Evolutionary conservation across 208 protist genomes (phyloP), one percentile per base, ranked within the genome.

Genomic region (Zelonia costaricensis): DNA sequence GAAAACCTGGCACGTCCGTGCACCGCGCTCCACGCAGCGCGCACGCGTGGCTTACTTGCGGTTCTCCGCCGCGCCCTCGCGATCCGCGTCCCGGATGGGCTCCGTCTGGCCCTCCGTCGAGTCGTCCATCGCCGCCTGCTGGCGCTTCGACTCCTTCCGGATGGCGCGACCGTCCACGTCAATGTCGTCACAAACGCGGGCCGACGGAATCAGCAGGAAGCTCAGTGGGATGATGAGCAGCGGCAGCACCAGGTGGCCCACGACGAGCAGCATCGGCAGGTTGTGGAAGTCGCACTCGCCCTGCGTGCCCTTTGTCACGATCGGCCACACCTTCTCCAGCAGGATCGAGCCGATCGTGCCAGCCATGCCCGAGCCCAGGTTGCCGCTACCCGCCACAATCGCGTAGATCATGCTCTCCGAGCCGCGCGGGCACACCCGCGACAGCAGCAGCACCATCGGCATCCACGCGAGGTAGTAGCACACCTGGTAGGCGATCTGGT

Each of bases 321-420:
- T 77, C 16, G 74, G 68, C 73, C 70, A 82, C 49, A 72, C 61
- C 23, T 62, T 66, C 45, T 80, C 63, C 62, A 88, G 78, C 28
- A 89, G 18, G 30, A 84, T 52, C 36, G 67, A 70, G 12, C 79
- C 85, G 38, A 85, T 62, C 6, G 72, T 60, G 2, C 20, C 25
- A 13, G 74, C 59, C 18, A 85, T 74, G 25, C 61, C 40, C 46
- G 62, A 51, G 12, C 84, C 87, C 45, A 94, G 76, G 69, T 92
- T 89, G 23, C 78, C 64, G 53, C 83, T 89, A 7, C 88, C 88
- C 5, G 82, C 88, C 28, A 94, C 64, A 1, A 94, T 61, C 18
- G 88, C 79, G 43, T 85, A 91, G 45, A 91, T 70, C 55, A 81
- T 91, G 23, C 68, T 76, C 65, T 94, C 84, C 38, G 84, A 77